Conservation (phyloP, 768 basidiomycete genomes). For the Hericium erinaceus region DNA sequence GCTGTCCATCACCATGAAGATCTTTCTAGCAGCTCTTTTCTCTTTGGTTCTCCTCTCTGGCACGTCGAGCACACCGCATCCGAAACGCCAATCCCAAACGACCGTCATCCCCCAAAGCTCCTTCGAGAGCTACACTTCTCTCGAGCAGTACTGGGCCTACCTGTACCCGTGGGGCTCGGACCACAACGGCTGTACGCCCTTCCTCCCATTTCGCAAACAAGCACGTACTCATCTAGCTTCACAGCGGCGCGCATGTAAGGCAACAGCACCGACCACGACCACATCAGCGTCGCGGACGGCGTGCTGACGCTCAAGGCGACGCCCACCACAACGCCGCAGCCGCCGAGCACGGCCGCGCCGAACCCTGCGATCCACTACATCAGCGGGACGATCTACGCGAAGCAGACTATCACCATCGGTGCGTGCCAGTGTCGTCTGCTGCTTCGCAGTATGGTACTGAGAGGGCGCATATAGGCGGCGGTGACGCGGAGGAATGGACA, state of each 20-base stretch:
- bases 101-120: slow-evolving; percentile 28
- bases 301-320: slow-evolving; percentile 34
- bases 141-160: slow-evolving; percentile 34
- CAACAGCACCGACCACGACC: slow-evolving; percentile 30
- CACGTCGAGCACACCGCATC: no score
- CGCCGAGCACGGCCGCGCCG: slow-evolving; percentile 32
- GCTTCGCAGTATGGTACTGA: neutral
- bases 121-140: slow-evolving; percentile 28
- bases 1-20: no score
- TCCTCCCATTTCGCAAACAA: neutral
- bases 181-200: slow-evolving; percentile 33
- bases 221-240: neutral
- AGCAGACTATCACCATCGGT: slow-evolving; percentile 30
- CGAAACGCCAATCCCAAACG: neutral
- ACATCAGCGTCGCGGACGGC: slow-evolving; percentile 28
- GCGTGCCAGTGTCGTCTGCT: slow-evolving; percentile 18
- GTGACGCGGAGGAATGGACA: slow-evolving; percentile 18
- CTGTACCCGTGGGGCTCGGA: slow-evolving; percentile 40
- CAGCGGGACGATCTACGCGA: slow-evolving; percentile 30
- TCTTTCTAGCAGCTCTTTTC: no score
- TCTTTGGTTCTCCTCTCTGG: no score
- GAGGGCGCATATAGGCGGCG: neutral
- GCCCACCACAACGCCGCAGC: slow-evolving; percentile 25
- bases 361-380: slow-evolving; percentile 35
- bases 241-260: slow-evolving; percentile 35